Evolutionary conservation across 345 rosid species (phyloP).

Genomic region (Lepidium sativum): DNA sequence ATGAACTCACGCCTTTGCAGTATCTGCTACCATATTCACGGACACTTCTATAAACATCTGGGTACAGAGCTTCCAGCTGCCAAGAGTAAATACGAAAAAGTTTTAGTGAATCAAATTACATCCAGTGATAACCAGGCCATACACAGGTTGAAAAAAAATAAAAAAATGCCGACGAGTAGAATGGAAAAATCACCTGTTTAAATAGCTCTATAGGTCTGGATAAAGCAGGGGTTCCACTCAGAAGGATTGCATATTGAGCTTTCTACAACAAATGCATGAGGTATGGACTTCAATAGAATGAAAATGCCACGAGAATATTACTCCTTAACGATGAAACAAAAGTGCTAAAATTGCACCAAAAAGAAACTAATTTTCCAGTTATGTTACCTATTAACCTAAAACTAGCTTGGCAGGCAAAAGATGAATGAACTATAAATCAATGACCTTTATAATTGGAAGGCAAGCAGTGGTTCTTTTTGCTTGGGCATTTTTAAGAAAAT

Average conservation of each 20-base stretch:
- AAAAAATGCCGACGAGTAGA: background rate
- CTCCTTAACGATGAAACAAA: background rate
- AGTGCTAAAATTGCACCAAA: background rate
- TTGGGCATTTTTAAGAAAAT: conserved; percentile 88
- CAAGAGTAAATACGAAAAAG: conserved; percentile 6
- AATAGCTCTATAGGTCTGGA: conserved; percentile 92
- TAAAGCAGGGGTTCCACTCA: conserved; percentile 97
- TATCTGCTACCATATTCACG: conserved; percentile 85
- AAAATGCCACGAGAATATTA: background rate
- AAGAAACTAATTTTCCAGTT: background rate
- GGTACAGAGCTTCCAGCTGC: conserved; percentile 91
- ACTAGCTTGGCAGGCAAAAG: background rate
- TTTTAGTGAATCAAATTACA: background rate
- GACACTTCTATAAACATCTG: conserved; percentile 70
- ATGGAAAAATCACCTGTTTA: conserved; percentile 58
- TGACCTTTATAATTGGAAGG: conserved; percentile 89
- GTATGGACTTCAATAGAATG: background rate
- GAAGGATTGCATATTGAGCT: conserved; percentile 74
- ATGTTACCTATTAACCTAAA: background rate
- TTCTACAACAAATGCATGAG: conserved; percentile 45
- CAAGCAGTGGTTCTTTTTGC: conserved; percentile 84
- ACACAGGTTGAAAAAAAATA: background rate
- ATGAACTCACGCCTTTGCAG: conserved; percentile 75
- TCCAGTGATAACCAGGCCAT: background rate
- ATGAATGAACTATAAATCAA: background rate